Conservation (phyloP, 1,284 basidiomycete species). For the Exsudoporus floridanus region DNA sequence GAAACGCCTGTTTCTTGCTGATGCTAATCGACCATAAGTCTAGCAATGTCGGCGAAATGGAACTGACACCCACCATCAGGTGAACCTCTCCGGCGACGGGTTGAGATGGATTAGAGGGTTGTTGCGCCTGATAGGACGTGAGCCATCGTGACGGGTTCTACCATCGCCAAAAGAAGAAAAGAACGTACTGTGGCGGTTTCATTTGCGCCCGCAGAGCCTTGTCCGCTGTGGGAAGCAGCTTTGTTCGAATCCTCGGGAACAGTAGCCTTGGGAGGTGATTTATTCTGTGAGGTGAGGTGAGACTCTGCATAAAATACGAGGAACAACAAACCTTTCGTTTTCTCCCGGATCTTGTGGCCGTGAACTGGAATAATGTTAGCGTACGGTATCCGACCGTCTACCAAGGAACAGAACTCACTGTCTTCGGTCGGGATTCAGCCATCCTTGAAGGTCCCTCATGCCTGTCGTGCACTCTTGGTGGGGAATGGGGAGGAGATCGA, state of each 20-base stretch:
- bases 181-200: not conserved
- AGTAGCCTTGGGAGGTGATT: not conserved
- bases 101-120: not conserved
- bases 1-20: no score
- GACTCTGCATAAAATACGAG: not conserved
- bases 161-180: not conserved
- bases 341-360: not conserved
- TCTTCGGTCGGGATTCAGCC: not conserved
- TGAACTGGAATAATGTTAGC: not conserved
- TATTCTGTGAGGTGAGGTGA: not conserved
- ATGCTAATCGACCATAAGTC: no score
- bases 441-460: not conserved
- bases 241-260: not conserved
- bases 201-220: no score
- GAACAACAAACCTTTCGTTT: not conserved
- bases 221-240: rapidly evolving
- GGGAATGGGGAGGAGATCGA: not conserved
- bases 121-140: not conserved
- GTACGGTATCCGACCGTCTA: not conserved
- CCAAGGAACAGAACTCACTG: not conserved
- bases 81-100: not conserved
- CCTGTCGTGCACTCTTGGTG: not conserved
- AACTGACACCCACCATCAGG: not conserved
- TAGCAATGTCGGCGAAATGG: no score
- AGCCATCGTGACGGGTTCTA: not conserved